Base-by-base conservation (phyloP, 805 yeast species). In the Saturnispora hagleri region DNA sequence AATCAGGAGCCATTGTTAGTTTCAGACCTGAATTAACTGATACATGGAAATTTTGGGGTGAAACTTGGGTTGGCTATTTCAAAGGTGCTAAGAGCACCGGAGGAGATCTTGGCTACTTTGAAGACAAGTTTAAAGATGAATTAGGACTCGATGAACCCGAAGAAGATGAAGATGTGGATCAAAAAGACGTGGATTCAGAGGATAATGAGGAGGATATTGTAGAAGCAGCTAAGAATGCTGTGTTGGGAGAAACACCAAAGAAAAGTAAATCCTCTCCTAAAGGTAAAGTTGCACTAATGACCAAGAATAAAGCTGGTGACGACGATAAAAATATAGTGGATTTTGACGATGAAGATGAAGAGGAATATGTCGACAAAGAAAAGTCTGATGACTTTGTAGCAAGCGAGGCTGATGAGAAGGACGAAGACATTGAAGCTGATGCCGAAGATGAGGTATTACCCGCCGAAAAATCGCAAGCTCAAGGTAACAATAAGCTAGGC, bases 51-150 rank as follows among this genome's bases (percentile, higher is more conserved):
- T 72, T 68, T 50, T 66, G 73, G 47, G 84, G 82, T 40, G 75
- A 73, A 45, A 57, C 79, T 7, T 80, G 85, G 85, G 76, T 76
- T 40, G 66, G 71, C 18, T 68, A 67, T 50, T 74, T 69, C 52
- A 46, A 57, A 17, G 68, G 61, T 15, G 48, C 52, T n/a, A 26
- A 22, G 7, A 24, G 38, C 13, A 52, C 57, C 26, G 54, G 57
- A 12, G 46, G 59, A 4, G 67, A 64, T 53, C 47, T 54, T 4
- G 68, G 68, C 9, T 60, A 60, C 41, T 57, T 59, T 48, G 68
- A 64, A 53, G 68, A 65, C 53, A 67, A 63, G 40, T 62, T 62
- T 3, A 61, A 52, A 49, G 68, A 64, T 53, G 68, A 64, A 46
- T 54, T 64, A 40, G 65, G 65, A 18, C 53, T 65, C 26, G 64